Conservation (phyloP, 2,329 filamentous ascomycete species). For the Venturia aucupariae region DNA sequence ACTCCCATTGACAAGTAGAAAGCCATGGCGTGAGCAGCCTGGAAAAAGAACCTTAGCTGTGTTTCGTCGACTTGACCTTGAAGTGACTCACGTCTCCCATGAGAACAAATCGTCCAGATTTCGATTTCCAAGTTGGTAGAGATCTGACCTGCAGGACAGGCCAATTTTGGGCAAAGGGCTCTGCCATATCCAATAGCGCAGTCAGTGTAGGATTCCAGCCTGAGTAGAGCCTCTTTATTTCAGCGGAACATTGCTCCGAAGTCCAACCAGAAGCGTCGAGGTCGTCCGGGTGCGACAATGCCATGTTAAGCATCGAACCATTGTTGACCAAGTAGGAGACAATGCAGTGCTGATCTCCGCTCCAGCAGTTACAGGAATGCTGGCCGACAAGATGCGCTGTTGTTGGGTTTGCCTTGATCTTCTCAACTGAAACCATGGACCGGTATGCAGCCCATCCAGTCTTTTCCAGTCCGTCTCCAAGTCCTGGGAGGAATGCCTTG, state of each 20-base stretch:
- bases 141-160: slow-evolving; percentile 15
- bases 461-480: slow-evolving; percentile 14
- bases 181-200: slow-evolving; percentile 16
- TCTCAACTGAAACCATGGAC: slow-evolving; percentile 16
- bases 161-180: slow-evolving; percentile 13
- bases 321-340: slow-evolving; percentile 19
- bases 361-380: slow-evolving; percentile 18
- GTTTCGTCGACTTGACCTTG: slow-evolving; percentile 1
- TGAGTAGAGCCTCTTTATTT: slow-evolving; percentile 12
- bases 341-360: slow-evolving; percentile 15
- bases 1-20: slow-evolving; percentile 20
- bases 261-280: slow-evolving; percentile 17
- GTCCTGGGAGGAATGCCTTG: slow-evolving; percentile 14
- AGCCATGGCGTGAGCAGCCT: slow-evolving; percentile 16
- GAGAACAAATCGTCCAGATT: slow-evolving; percentile 17
- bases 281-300: slow-evolving; percentile 18
- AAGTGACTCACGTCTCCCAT: slow-evolving; percentile 17
- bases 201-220: slow-evolving; percentile 16
- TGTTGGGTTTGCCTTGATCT: slow-evolving; percentile 15
- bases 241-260: slow-evolving; percentile 12
- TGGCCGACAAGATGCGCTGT: slow-evolving; percentile 16
- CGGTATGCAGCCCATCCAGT: slow-evolving; percentile 19
- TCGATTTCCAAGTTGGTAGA: slow-evolving; percentile 17
- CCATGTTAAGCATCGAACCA: slow-evolving; percentile 16
- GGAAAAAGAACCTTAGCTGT: background rate